Base-by-base conservation (phyloP, 2,329 filamentous ascomycete genomes). In the Sphaerulina vaccinii region DNA sequence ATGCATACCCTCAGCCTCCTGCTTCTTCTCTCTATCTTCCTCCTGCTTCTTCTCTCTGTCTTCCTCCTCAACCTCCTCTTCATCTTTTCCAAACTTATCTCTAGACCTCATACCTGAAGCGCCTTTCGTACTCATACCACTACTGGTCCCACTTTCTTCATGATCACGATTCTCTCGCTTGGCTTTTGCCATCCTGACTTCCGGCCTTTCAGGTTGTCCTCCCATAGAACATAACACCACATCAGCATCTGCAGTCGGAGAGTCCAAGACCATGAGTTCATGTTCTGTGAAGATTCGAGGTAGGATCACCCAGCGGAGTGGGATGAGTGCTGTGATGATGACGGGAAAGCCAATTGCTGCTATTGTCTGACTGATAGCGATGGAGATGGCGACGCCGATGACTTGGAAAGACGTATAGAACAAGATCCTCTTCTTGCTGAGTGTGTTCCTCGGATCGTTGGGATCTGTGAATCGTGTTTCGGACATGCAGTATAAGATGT, bases 271-370 rank as follows among this genome's bases (percentile, higher is more conserved):
- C 13, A 69, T 62, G 9, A 83, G 62, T 59, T 82, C 79, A 15
- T 73, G 57, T 4, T 69, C 61, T 0, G 68, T 70, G 55, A 83
- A 82, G 65, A 77, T 78, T 13, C 68, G 60, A 1, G 80, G 79
- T 56, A 83, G 65, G 0, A 77, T 48, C 48, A 73, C 70, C 54
- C 75, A 78, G 2, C 79, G 68, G 23, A 82, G 59, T 0, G 81
- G 81, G 6, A 84, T 81, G 15, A 83, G 70, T 3, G 76, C 64
- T 15, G 80, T 71, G 52, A 83, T 82, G 45, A 83, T 73, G 11
- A 83, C 73, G 0, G 81, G 81, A 55, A 83, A 83, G 0, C 79
- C 78, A 57, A 83, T 81, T 0, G 79, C 81, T 0, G 77, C 81
- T 19, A 83, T 77, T 0, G 80, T 83, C 63, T 83, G 79, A 2